Evolutionary conservation across 768 basidiomycete genomes (phyloP).

Genomic region (Mycena albidolilacea): DNA sequence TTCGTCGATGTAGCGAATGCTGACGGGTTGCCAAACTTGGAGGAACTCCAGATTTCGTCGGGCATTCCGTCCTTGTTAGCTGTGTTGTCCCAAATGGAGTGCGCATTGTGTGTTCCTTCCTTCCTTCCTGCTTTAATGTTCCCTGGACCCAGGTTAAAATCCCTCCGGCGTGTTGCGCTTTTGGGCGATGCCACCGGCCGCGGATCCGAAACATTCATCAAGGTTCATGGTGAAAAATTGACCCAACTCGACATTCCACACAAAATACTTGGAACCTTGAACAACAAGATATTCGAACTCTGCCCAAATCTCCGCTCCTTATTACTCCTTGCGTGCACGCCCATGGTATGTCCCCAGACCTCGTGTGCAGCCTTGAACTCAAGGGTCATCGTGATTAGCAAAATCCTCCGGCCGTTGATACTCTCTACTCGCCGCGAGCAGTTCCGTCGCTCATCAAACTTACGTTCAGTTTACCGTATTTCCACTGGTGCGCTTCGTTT

Average conservation of each 20-base stretch:
- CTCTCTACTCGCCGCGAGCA: neutral
- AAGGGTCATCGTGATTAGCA: neutral
- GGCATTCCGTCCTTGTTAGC: neutral
- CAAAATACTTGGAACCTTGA: neutral
- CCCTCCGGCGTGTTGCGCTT: constrained; percentile 1
- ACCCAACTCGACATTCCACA: constrained; percentile 1
- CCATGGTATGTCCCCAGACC: neutral
- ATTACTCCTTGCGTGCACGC: neutral
- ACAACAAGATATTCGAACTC: neutral
- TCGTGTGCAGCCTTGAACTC: neutral
- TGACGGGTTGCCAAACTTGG: constrained; percentile 1
- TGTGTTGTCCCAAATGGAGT: constrained; percentile 13
- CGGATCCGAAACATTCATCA: neutral
- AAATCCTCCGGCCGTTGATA: neutral
- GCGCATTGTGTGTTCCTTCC: neutral
- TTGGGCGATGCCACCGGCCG: neutral
- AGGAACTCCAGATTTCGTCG: neutral
- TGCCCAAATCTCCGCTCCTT: constrained; percentile 14
- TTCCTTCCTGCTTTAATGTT: neutral
- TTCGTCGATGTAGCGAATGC: neutral
- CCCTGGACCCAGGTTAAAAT: constrained; percentile 9
- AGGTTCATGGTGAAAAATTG: constrained; percentile 16
- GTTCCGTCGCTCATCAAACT: constrained; percentile 11
- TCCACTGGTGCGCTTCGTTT: neutral
- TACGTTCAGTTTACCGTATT: neutral